phyloP scores from a whole-genome alignment of 2,329 filamentous ascomycete genomes.

The Gaeumannomyces tritici region DNA sequence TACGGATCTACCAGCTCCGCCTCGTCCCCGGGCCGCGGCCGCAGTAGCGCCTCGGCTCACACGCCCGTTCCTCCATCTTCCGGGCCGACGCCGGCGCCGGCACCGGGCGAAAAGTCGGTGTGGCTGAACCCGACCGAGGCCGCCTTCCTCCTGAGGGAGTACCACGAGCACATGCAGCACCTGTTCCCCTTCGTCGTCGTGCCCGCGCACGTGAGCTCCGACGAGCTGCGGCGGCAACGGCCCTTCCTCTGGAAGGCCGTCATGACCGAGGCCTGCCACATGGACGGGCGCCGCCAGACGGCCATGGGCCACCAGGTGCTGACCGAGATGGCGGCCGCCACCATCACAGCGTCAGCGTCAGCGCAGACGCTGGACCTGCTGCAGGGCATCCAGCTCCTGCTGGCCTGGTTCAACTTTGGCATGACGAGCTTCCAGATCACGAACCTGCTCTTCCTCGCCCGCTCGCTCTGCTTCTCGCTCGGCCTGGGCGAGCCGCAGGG shows the following conservation, averaged over 20 bases:
- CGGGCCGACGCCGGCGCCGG: too few relatives aligned
- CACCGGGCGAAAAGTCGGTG: slow-evolving; percentile 5
- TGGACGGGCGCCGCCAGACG: slow-evolving; percentile 33
- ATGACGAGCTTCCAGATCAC: slow-evolving; percentile 39
- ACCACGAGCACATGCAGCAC: slow-evolving; percentile 20
- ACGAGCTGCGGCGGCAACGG: slow-evolving; percentile 24
- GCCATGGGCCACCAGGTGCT: slow-evolving; percentile 33
- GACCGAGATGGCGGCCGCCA: slow-evolving; percentile 28
- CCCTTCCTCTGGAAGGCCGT: slow-evolving; percentile 40
- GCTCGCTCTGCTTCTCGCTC: slow-evolving; percentile 34
- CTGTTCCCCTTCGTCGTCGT: slow-evolving; percentile 37
- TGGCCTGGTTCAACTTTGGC: slow-evolving; percentile 38
- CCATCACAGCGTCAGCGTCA: slow-evolving; percentile 30
- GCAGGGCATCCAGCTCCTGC: slow-evolving; percentile 33
- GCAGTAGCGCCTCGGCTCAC: neutral
- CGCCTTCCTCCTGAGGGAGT: slow-evolving; percentile 26
- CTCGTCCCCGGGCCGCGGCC: neutral
- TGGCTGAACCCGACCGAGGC: slow-evolving; percentile 34
- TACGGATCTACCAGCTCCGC: neutral
- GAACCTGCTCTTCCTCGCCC: slow-evolving; percentile 36
- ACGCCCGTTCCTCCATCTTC: neutral
- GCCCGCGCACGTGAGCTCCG: slow-evolving; percentile 23
- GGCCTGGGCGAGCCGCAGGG: slow-evolving; percentile 22
- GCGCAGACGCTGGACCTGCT: slow-evolving; percentile 34
- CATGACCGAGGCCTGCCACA: slow-evolving; percentile 33